A percentile compares a stretch with the other conserved stretches of the same genome.
These are phyloP conservation scores for Ceratocystis albifundus DNA, from an alignment of 2,329 filamentous ascomycete species.

Conservation along the genomic window DNA sequence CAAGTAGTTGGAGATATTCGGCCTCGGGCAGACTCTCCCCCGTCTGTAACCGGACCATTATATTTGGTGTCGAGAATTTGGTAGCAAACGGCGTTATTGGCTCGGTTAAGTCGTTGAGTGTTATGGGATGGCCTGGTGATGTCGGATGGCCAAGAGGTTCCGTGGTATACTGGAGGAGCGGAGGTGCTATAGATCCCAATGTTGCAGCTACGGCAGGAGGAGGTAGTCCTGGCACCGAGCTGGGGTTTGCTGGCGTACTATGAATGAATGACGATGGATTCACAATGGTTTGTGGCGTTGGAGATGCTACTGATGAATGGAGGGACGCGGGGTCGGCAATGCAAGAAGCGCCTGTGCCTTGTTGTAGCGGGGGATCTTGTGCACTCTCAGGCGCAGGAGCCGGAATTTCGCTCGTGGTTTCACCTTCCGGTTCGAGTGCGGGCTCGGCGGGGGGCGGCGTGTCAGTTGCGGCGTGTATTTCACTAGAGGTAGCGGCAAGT, in stretches of 20 bases:
- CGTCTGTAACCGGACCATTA: slow-evolving; percentile 15
- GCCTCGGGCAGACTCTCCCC: slow-evolving; percentile 38
- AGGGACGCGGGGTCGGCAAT: slow-evolving; percentile 23
- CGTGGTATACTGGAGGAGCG: slow-evolving; percentile 6
- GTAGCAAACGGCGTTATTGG: slow-evolving; percentile 30
- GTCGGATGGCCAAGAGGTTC: slow-evolving; percentile 5
- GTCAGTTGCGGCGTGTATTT: slow-evolving; percentile 18
- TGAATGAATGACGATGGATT: slow-evolving; percentile 49
- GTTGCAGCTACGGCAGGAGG: slow-evolving; percentile 23
- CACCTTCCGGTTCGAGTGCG: not conserved
- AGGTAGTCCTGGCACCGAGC: slow-evolving; percentile 22
- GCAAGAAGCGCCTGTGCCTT: not conserved
- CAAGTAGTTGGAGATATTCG: slow-evolving; percentile 67
- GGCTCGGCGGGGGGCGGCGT: not conserved
- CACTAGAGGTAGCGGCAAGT: slow-evolving; percentile 19
- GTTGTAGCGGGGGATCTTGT: not conserved
- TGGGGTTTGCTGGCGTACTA: slow-evolving; percentile 26
- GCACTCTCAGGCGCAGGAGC: not conserved
- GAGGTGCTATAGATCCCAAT: slow-evolving; percentile 21
- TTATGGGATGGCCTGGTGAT: slow-evolving; percentile 11
- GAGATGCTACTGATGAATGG: slow-evolving; percentile 23
- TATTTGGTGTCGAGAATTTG: slow-evolving; percentile 31
- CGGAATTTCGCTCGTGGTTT: slow-evolving; percentile 1
- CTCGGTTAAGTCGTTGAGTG: slow-evolving; percentile 30
- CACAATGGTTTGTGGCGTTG: slow-evolving; percentile 37